Evolutionary conservation across 2,329 filamentous ascomycete species (phyloP), one percentile per base, ranked within the genome.

Genomic region (Allantophomopsis cytisporea): DNA sequence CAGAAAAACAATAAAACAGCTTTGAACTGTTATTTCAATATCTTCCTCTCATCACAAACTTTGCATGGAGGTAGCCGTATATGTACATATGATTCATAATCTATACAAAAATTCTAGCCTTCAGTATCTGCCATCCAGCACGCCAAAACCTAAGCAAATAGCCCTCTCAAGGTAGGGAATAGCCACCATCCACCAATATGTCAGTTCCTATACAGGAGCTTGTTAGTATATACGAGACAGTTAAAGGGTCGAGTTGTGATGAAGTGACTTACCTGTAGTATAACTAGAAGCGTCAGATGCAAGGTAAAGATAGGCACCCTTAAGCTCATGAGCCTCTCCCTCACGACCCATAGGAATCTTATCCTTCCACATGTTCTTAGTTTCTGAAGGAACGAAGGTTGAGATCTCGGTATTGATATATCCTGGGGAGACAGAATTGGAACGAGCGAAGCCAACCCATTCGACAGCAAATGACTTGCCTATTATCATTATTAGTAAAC

Each of bases 311-410:
- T 83, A 94, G 14, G 80, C 80, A 15, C 83, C 86, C 64, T 89
- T 88, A 50, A 93, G 67, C 64, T 94, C 85, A 43, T 75, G 71
- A 2, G 74, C 65, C 47, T 77, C 67, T 8, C 80, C 85, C 54
- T 87, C 80, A 47, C 85, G 72, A 36, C 76, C 82, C 76, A 91
- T 82, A 8, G 83, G 83, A 32, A 80, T 88, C 69, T 83, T 88
- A 52, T 77, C 74, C 55, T 74, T 76, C 80, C 83, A 88, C 42
- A 82, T 66, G 35, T 71, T 66, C 68, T 84, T 83, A 3, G 73
- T 79, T 49, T 83, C 80, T 7, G 65, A 52, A 0, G 73, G 64
- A 8, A 76, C 68, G 53, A 83, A 85, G 48, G 67, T 62, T 11
- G 75, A 75, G 48, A 88, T 78, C 45, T 84, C 81, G 0, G 81